Base-by-base conservation (phyloP, 305 asterid genomes). In the Euphrasia arctica region DNA sequence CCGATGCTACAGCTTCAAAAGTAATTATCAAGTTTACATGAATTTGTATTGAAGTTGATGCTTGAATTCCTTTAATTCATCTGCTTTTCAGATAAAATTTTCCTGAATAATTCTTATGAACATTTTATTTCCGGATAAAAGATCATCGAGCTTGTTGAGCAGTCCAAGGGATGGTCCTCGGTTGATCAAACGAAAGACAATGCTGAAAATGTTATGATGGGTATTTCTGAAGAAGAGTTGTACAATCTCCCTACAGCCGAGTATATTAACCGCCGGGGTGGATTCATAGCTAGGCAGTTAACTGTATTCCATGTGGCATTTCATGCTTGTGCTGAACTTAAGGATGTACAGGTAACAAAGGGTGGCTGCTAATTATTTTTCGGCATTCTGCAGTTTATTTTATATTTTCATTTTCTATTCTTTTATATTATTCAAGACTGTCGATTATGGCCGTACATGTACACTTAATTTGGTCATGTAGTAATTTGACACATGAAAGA, bases 131-230 rank as follows among this genome's bases (percentile, higher is more conserved):
- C 70, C 63, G 80, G 74, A 72, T 74, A 92, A 72, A 76, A 92
- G 98, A 87, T 92, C 74, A 60, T 92, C 67, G 98, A 85, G 79
- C 97, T 89, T 15, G 98, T 92, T 69, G 95, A 87, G 76, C 97
- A 89, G 80, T 92, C 98, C 63, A 92, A 92, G 79, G 96, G 98
- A 67, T 87, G 98, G 97, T 81, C 91, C 74, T 70, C 96, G 13
- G 95, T 87, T 66, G 98, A 92, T 65, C 84, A 76, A 56, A 72
- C 97, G 63, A 81, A 81, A 67, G 81, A 82, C 65, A 77, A 50
- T 52, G 95, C 96, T 51, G 87, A 84, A 78, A 80, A 85, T 81
- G 81, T 86, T 34, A 89, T 85, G 97, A 84, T 82, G 86, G 86
- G 85, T 68, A 85, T 88, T 69, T 71, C 84, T 58, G 94, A 89